phyloP scores from a whole-genome alignment of 352 stramenopile species.

The Phytophthora lateralis region DNA sequence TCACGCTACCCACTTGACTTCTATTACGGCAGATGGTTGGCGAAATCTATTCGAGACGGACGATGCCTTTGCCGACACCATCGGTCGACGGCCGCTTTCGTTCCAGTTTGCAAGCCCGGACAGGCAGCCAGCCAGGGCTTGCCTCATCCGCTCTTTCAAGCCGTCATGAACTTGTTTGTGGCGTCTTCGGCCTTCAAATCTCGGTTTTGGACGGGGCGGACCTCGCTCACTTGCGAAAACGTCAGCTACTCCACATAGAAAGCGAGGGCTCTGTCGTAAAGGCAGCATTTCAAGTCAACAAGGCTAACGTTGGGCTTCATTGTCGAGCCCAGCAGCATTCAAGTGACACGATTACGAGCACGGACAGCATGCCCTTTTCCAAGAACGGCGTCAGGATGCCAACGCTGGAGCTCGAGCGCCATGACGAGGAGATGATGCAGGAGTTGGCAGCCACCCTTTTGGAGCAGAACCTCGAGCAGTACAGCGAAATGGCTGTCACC shows the following conservation, averaged over 20 bases:
- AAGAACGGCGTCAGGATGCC: slow-evolving; percentile 36
- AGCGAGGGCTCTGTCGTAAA: neutral
- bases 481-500: slow-evolving; percentile 29
- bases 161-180: slow-evolving; percentile 11
- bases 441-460: slow-evolving; percentile 35
- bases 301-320: slow-evolving; percentile 11
- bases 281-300: slow-evolving; percentile 2
- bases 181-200: neutral
- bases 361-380: slow-evolving; percentile 19
- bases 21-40: slow-evolving; percentile 13
- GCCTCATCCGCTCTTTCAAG: slow-evolving; percentile 16
- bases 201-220: slow-evolving; percentile 13
- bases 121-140: slow-evolving; percentile 2
- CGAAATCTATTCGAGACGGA: slow-evolving; percentile 3
- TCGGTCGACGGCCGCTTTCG: slow-evolving; percentile 20
- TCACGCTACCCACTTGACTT: slow-evolving; percentile 26
- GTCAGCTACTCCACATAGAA: slow-evolving; percentile 2
- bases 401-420: slow-evolving; percentile 28
- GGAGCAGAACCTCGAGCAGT: slow-evolving; percentile 38
- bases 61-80: slow-evolving; percentile 18
- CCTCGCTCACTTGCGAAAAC: slow-evolving; percentile 28
- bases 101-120: slow-evolving; percentile 27
- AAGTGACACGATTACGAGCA: slow-evolving; percentile 17
- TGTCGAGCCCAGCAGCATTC: slow-evolving; percentile 8
- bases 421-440: slow-evolving; percentile 37